Base-by-base conservation (phyloP, 1,284 basidiomycete genomes). In the Ceratobasidium sp. region DNA sequence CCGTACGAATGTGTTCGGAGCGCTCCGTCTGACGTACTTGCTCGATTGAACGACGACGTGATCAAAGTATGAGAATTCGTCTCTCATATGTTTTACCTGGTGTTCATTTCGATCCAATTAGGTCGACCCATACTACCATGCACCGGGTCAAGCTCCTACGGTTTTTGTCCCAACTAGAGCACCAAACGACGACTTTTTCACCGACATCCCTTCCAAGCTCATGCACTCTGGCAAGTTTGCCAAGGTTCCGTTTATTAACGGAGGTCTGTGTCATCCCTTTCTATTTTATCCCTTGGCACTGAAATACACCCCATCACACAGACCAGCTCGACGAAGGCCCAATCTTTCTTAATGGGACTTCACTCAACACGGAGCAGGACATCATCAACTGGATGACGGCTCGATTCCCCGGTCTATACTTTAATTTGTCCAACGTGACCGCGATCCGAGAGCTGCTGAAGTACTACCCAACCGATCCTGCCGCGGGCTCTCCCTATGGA, bases 161-260 rank as follows among this genome's bases (percentile, higher is more conserved):
- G 49, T 48, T 29, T 71, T 59, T 41, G 68, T 39, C 1, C 54
- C 54, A 22, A 71, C 68, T 13, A 37, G 29, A 77, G 22, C 79
- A 81, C 69, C 71, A 71, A 82, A 83, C 63, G 83, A 82, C 9
- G 79, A 80, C 58, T 59, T 82, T 27, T 77, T 84, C 46, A 78
- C 81, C 13, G 78, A 78, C 37, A 78, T 78, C 2, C 79, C 83
- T n/a, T 76, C 79, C 65, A 68, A 74, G 29, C 76, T 83, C 37
- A 59, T 83, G 16, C 75, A 75, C 8, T 53, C 78, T 54, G 81
- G 81, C 24, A 62, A 77, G 43, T 81, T 82, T 68, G 78, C 79
- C 0, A 78, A 79, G 29, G 79, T 81, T 22, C 82, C 83, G 0
- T 83, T 81, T 75, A 81, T 84, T 64, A 79, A 80, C 14, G 82